Evolutionary conservation across 371 early-diverging fungal genomes (phyloP).

Genomic region (Umbelopsis sp.): DNA sequence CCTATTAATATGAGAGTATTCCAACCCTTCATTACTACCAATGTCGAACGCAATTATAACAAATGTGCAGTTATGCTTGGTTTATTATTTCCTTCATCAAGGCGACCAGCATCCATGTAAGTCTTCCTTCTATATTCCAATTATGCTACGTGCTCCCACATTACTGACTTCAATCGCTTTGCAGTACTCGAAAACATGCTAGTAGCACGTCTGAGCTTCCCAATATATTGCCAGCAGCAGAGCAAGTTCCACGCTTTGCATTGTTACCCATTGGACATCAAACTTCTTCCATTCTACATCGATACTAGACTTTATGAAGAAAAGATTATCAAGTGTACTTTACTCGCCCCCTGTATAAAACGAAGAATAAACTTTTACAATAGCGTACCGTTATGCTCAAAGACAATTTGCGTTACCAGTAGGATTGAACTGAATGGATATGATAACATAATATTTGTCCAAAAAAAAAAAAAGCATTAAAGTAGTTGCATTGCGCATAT

Average conservation of each 20-base stretch:
- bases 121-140: slow-evolving; percentile 21
- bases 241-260: slow-evolving; percentile 52
- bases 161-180: neutral
- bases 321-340: no score
- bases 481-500: slow-evolving; percentile 18
- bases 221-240: slow-evolving; percentile 56
- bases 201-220: slow-evolving; percentile 34
- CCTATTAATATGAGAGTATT: slow-evolving; percentile 59
- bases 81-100: neutral
- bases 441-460: neutral
- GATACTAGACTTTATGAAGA: no score
- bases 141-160: neutral
- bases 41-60: slow-evolving; percentile 52
- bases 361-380: neutral
- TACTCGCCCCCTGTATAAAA: neutral
- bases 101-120: slow-evolving; percentile 16
- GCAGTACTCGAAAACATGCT: slow-evolving; percentile 22
- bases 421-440: no score
- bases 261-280: slow-evolving; percentile 59
- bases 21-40: slow-evolving; percentile 44
- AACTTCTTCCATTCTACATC: slow-evolving; percentile 21
- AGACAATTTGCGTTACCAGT: no score
- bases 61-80: slow-evolving; percentile 28
- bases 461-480: neutral
- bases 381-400: no score